A percentile compares a stretch with the other conserved stretches of the same genome.
phyloP scores from a whole-genome alignment of 2,329 filamentous ascomycete species.

The Xylaria sp. region DNA sequence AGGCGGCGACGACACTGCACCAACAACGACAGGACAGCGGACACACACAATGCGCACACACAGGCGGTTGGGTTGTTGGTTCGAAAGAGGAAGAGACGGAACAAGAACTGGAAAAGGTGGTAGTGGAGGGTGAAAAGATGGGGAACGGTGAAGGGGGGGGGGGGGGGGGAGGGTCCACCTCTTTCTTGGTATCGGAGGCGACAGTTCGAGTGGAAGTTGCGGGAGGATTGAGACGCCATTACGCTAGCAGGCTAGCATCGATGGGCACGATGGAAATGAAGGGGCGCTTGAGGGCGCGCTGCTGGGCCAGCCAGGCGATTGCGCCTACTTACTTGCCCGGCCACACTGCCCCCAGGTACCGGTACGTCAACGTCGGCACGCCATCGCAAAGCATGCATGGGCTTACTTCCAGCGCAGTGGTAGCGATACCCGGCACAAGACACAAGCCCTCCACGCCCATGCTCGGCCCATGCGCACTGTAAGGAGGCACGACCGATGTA shows the following conservation, averaged over 20 bases:
- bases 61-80: slow-evolving; percentile 13
- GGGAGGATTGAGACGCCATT: slow-evolving; percentile 6
- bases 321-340: background rate
- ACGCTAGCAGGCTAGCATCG: slow-evolving; percentile 1
- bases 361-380: slow-evolving; percentile 15
- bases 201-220: slow-evolving; percentile 12
- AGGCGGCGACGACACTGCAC: background rate
- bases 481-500: background rate
- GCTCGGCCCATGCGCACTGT: slow-evolving; percentile 30
- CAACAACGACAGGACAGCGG: background rate
- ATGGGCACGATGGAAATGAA: slow-evolving; percentile 36
- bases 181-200: slow-evolving; percentile 7
- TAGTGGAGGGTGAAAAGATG: slow-evolving; percentile 34
- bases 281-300: slow-evolving; percentile 33
- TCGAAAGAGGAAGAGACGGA: slow-evolving; percentile 33
- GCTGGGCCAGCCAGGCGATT: slow-evolving; percentile 23
- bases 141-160: slow-evolving; percentile 34
- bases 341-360: slow-evolving; percentile 11
- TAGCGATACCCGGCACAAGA: slow-evolving; percentile 26
- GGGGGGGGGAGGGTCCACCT: slow-evolving; percentile 29
- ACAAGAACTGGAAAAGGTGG: slow-evolving; percentile 30
- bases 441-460: background rate
- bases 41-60: background rate
- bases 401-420: slow-evolving; percentile 14
- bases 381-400: slow-evolving; percentile 19